Conservation (phyloP, 2,329 filamentous ascomycete species). For the Exophiala bonariae region DNA sequence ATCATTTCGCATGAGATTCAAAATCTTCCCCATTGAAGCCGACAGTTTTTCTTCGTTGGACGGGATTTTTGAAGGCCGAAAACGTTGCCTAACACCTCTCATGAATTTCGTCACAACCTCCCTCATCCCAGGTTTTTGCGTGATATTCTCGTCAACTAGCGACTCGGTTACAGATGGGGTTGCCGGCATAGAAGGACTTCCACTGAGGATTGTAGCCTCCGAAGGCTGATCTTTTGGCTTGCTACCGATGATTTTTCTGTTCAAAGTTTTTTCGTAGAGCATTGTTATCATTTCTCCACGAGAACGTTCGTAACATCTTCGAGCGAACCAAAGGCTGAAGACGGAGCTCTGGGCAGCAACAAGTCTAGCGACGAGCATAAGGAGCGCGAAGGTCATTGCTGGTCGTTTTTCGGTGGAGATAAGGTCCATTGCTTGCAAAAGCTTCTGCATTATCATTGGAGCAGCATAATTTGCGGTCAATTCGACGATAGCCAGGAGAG, state of each 20-base stretch:
- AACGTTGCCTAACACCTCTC: not conserved
- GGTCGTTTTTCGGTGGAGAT: conserved; percentile 51
- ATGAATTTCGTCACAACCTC: conserved; percentile 28
- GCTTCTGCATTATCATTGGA: conserved; percentile 70
- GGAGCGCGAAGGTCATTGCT: conserved; percentile 64
- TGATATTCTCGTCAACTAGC: conserved; percentile 6
- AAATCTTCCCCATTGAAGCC: conserved; percentile 84
- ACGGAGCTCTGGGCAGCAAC: conserved; percentile 65
- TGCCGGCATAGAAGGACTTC: conserved; percentile 13
- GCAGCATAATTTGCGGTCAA: conserved; percentile 59
- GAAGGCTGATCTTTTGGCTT: conserved; percentile 18
- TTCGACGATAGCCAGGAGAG: conserved; percentile 63
- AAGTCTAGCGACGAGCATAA: conserved; percentile 63
- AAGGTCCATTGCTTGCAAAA: conserved; percentile 67
- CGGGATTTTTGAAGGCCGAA: conserved; percentile 24
- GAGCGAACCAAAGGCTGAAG: conserved; percentile 76
- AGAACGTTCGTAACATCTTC: conserved; percentile 79
- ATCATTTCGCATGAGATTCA: conserved; percentile 80
- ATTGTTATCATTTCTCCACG: conserved; percentile 84
- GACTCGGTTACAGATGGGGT: conserved; percentile 6
- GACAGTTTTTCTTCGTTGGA: conserved; percentile 44
- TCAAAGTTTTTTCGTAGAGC: conserved; percentile 75
- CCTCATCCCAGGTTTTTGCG: conserved; percentile 9
- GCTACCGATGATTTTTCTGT: conserved; percentile 58
- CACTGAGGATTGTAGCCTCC: conserved; percentile 31